Evolutionary conservation across 2,329 filamentous ascomycete genomes (phyloP).

Genomic region (Aspergillus pseudoviridinutans): DNA sequence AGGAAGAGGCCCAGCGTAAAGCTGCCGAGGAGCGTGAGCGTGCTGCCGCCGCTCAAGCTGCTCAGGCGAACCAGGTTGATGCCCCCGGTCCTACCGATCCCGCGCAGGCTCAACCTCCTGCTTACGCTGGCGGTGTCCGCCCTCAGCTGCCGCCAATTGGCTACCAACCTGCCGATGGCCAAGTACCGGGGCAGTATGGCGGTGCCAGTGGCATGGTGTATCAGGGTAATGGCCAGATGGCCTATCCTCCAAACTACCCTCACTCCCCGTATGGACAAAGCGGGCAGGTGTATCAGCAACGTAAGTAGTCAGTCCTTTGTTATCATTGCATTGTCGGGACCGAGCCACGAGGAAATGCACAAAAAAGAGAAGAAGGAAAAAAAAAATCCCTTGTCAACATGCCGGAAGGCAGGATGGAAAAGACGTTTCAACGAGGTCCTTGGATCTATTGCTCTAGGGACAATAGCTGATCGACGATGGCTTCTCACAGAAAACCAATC

Average conservation of each 20-base stretch:
- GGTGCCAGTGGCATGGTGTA: slow-evolving; percentile 48
- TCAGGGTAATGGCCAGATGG: slow-evolving; percentile 47
- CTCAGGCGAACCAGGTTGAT: slow-evolving; percentile 38
- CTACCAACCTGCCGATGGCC: slow-evolving; percentile 58
- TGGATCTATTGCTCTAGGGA: slow-evolving; percentile 17
- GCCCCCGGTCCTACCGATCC: slow-evolving; percentile 49
- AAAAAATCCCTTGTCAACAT: slow-evolving; percentile 5
- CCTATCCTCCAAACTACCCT: slow-evolving; percentile 46
- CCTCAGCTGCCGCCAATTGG: slow-evolving; percentile 72
- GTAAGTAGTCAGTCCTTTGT: slow-evolving; percentile 39
- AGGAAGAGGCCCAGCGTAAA: slow-evolving; percentile 87
- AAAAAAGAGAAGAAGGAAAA: slow-evolving; percentile 7
- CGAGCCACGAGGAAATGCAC: slow-evolving; percentile 14
- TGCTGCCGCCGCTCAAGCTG: slow-evolving; percentile 56
- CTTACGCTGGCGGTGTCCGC: slow-evolving; percentile 50
- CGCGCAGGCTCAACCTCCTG: slow-evolving; percentile 38
- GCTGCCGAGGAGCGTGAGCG: slow-evolving; percentile 81
- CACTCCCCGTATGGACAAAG: slow-evolving; percentile 49
- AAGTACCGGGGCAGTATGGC: slow-evolving; percentile 60
- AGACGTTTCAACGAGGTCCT: slow-evolving; percentile 14
- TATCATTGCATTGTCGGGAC: slow-evolving; percentile 20
- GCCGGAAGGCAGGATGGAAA: slow-evolving; percentile 7
- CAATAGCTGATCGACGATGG: slow-evolving; percentile 30
- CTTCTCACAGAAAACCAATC: slow-evolving; percentile 33
- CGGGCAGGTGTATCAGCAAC: slow-evolving; percentile 49